phyloP scores from a whole-genome alignment of 306 rosid species.

The Acacia melanoxylon region DNA sequence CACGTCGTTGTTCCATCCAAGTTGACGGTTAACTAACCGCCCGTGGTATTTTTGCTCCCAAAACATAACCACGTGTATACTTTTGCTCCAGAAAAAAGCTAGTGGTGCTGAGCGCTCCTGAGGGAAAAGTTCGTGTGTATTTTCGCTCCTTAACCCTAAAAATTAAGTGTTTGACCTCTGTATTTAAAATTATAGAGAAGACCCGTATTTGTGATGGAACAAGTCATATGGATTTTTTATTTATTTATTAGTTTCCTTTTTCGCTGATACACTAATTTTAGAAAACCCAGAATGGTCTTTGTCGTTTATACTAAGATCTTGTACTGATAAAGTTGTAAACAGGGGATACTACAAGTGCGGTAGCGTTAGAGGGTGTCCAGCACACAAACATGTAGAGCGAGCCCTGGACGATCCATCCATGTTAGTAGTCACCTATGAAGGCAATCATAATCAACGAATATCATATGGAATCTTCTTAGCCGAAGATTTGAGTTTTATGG shows the following conservation, averaged over 20 bases:
- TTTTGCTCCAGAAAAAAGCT: no score
- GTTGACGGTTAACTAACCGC: no score
- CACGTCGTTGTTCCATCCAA: no score
- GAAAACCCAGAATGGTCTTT: not conserved
- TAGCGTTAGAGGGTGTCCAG: constrained; percentile 95
- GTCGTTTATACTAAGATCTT: not conserved
- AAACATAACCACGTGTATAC: no score
- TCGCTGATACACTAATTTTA: not conserved
- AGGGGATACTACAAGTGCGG: constrained; percentile 98
- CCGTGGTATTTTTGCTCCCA: no score
- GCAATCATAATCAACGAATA: constrained; percentile 80
- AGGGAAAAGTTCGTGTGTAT: no score
- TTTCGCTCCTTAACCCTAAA: no score
- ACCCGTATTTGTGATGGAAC: not conserved
- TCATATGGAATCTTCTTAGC: constrained; percentile 77
- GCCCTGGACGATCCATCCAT: constrained; percentile 87
- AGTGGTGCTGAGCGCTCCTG: no score
- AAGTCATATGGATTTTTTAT: not conserved
- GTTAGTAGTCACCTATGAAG: constrained; percentile 82
- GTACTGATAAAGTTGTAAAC: constrained; percentile 13
- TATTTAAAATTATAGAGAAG: not conserved
- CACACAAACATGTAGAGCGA: constrained; percentile 90
- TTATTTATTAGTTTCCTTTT: not conserved
- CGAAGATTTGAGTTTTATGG: not conserved
- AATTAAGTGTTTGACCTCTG: constrained; percentile 11